Conservation (phyloP, 106 monocot species). For the Amphibolis antarctica region DNA sequence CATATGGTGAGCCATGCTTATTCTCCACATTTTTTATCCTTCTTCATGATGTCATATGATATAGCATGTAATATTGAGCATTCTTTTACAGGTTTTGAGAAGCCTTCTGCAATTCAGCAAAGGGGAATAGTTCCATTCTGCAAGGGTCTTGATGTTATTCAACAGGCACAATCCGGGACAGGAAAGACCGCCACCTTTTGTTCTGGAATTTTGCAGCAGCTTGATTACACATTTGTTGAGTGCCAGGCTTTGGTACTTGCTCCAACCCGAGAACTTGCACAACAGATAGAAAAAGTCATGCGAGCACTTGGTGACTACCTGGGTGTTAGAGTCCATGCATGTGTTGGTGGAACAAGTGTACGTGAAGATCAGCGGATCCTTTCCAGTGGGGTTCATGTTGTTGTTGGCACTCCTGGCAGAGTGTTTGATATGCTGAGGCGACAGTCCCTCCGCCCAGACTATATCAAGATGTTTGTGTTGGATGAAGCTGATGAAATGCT, state of each 20-base stretch:
- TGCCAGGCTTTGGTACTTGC: slow-evolving; percentile 14
- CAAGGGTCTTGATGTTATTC: slow-evolving; percentile 10
- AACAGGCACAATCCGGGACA: slow-evolving; percentile 14
- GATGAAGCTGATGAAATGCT: slow-evolving; percentile 17
- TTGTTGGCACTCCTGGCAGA: slow-evolving; percentile 6
- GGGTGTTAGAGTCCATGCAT: slow-evolving; percentile 12
- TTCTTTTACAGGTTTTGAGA: slow-evolving; percentile 8
- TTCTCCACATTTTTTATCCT: too few species aligned
- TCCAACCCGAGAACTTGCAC: slow-evolving; percentile 7
- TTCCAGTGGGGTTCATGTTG: slow-evolving; percentile 6
- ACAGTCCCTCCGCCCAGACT: not conserved
- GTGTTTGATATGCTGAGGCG: slow-evolving; percentile 6
- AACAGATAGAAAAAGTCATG: slow-evolving; percentile 13
- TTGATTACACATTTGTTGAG: slow-evolving; percentile 2
- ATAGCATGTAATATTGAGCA: not conserved
- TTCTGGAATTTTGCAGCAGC: slow-evolving; percentile 8
- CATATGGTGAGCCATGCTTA: slow-evolving; percentile 8
- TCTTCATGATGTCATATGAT: not conserved
- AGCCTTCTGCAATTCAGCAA: slow-evolving; percentile 15
- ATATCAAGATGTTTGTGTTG: slow-evolving; percentile 10
- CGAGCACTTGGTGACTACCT: slow-evolving; percentile 11
- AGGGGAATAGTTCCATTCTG: slow-evolving; percentile 17
- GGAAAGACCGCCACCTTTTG: slow-evolving; percentile 13
- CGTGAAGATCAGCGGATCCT: slow-evolving; percentile 7
- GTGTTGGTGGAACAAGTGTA: slow-evolving; percentile 8